These are phyloP conservation scores for Musa beccarii DNA, from an alignment of 176 grass and related monocot species.

Conservation along the genomic window DNA sequence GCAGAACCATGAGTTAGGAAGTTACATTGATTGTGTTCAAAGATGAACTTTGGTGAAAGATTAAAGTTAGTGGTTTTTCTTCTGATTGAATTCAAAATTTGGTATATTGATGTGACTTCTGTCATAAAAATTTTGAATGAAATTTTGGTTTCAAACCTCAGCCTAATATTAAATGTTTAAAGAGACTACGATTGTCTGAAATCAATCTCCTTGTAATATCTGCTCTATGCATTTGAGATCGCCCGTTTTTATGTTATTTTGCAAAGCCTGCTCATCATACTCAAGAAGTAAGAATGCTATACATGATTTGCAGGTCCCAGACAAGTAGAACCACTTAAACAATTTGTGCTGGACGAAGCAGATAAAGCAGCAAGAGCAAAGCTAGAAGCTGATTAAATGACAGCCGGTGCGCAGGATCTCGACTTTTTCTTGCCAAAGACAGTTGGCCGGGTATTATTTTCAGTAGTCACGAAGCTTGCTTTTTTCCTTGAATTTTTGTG, in stretches of 20 bases:
- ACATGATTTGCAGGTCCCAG: constrained; percentile 41
- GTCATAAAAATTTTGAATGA: background rate
- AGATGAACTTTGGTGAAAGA: background rate
- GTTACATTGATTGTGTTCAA: background rate
- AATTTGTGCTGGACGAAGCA: constrained; percentile 65
- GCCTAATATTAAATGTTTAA: no score
- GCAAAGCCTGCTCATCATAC: background rate
- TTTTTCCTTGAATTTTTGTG: background rate
- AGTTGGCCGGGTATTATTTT: background rate
- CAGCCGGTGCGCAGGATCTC: no score
- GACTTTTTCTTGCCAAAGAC: no score
- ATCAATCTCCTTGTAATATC: background rate
- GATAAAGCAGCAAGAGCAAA: constrained; percentile 50
- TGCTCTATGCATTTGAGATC: background rate
- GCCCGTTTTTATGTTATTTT: background rate
- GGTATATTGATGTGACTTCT: no score
- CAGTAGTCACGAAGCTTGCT: background rate
- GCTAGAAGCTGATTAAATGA: constrained; percentile 20
- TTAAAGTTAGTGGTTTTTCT: no score
- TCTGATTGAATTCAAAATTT: no score
- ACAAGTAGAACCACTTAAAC: constrained; percentile 69
- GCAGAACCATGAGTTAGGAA: background rate
- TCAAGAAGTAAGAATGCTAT: background rate
- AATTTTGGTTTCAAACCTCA: background rate
- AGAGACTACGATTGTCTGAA: no score